Evolutionary conservation across 2,329 filamentous ascomycete genomes (phyloP), one percentile per base, ranked within the genome.

Genomic region (Nemania sp.): DNA sequence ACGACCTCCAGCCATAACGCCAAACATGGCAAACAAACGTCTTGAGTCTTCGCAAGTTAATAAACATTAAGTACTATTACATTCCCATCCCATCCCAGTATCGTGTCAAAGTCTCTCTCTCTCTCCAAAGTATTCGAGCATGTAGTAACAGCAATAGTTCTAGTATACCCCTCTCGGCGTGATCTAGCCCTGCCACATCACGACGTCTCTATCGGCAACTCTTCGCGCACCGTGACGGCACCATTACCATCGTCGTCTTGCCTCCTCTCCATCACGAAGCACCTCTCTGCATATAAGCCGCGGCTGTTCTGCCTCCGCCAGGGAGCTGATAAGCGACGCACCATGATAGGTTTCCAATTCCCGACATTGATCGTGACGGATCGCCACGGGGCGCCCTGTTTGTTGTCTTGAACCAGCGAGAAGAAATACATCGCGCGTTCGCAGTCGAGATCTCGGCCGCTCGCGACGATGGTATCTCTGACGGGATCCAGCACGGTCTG

Each of bases 201-300:
- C 6, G 46, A 42, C 15, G 52, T 30, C 30, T 31, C 12, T 22
- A 19, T 44, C 5, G 57, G 57, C 6, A 49, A 20, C 54, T 67
- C 62, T 53, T 70, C 67, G 28, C 62, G n/a, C n/a, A n/a, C n/a
- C n/a, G n/a, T n/a, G n/a, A n/a, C n/a, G n/a, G n/a, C n/a, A n/a
- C 40, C 20, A 69, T 42, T 20, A 37, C 28, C 48, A 65, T 46
- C n/a, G 12, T 52, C 62, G 7, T 36, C 41, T 5, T 50, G 20
- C 3, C 46, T 46, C 44, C 63, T 61, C 54, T 75, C 70, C 22
- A 77, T 56, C 7, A 77, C 68, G 46, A 80, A 79, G 55, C 76
- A 78, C 30, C 77, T 64, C 64, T 80, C 77, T 0, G 77, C 77
- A 56, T 70, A 79, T 1, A 78, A 63, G 2, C 77, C 77, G 31